Evolutionary conservation across 768 basidiomycete genomes (phyloP).

Genomic region (Nidularia sp.): DNA sequence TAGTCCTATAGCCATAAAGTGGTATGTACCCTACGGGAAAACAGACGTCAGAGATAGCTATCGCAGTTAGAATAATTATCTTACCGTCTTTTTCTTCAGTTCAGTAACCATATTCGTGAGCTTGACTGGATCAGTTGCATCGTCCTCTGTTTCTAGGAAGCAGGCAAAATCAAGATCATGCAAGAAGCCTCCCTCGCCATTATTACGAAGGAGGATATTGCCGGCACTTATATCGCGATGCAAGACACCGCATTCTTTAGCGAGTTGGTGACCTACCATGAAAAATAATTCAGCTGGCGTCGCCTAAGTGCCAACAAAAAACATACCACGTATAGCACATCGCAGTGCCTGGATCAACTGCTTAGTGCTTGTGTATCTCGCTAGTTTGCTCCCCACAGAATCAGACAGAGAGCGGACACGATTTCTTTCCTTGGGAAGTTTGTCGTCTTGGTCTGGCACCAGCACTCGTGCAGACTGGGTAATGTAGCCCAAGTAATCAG

Average conservation of each 20-base stretch:
- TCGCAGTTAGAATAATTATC: not conserved
- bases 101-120: not conserved
- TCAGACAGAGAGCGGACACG: too few relatives aligned
- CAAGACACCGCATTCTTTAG: not conserved
- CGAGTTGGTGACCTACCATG: not conserved
- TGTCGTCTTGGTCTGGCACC: too few relatives aligned
- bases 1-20: not conserved
- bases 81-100: not conserved
- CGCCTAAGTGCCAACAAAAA: too few relatives aligned
- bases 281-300: too few relatives aligned
- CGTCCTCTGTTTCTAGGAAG: not conserved
- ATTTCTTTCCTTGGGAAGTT: too few relatives aligned
- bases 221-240: constrained; percentile 1
- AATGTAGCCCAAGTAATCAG: too few relatives aligned
- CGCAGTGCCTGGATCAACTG: too few relatives aligned
- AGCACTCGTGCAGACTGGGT: too few relatives aligned
- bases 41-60: not conserved
- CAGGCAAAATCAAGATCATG: constrained; percentile 1
- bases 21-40: not conserved
- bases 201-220: not conserved
- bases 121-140: not conserved
- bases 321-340: too few relatives aligned
- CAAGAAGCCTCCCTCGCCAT: not conserved
- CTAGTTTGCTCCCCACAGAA: too few relatives aligned
- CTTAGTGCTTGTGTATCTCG: too few relatives aligned